phyloP scores from a whole-genome alignment of 768 basidiomycete species.

The Neoboletus subvelutipes region DNA sequence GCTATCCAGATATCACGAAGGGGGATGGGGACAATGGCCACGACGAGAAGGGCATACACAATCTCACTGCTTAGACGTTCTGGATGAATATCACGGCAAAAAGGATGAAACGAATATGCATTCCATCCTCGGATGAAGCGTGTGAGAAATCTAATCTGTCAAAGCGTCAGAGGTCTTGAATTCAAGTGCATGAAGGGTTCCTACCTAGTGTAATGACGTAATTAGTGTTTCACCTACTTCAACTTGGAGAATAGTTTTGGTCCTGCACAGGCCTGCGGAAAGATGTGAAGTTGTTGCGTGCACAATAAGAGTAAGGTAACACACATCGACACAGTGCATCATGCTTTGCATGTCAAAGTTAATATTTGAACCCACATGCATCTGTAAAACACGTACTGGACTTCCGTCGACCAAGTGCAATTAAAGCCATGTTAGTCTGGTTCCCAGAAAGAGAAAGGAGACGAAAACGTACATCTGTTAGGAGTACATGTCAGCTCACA shows the following conservation, averaged over 20 bases:
- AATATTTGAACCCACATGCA: neutral
- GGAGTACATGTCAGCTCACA: neutral
- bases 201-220: constrained; percentile 18
- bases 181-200: neutral
- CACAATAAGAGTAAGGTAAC: constrained; percentile 26
- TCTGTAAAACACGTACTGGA: constrained; percentile 59
- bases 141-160: constrained; percentile 17
- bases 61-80: neutral
- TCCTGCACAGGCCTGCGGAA: constrained; percentile 51
- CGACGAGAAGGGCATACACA: neutral
- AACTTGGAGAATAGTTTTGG: constrained; percentile 85
- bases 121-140: constrained; percentile 9
- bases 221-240: constrained; percentile 20
- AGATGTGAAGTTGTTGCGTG: constrained; percentile 4
- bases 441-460: neutral
- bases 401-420: constrained; percentile 28
- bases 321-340: constrained; percentile 92
- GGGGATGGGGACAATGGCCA: neutral
- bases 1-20: neutral
- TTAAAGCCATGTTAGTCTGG: constrained; percentile 9
- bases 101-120: constrained; percentile 3
- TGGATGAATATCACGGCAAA: neutral
- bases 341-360: constrained; percentile 44
- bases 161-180: neutral
- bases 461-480: constrained; percentile 26